Percentiles rank a stretch among this genome's conserved stretches.
phyloP scores from a whole-genome alignment of 75 land plant genomes.

The Selaginella tamariscina region DNA sequence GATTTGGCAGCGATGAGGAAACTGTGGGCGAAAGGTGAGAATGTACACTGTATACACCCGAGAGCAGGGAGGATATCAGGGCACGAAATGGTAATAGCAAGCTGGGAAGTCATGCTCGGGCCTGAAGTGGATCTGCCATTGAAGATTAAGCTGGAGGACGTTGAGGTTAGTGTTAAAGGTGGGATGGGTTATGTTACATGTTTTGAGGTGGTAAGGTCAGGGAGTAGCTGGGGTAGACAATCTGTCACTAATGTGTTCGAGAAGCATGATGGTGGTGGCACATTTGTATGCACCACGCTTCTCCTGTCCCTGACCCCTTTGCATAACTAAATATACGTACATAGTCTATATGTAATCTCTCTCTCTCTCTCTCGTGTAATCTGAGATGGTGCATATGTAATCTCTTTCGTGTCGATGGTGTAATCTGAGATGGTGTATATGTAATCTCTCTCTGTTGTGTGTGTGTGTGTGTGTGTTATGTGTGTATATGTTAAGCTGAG shows the following conservation, averaged over 20 bases:
- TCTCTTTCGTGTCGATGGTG: no score
- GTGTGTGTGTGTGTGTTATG: no score
- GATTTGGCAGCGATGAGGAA: slow-evolving; percentile 51
- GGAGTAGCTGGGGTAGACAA: slow-evolving; percentile 76
- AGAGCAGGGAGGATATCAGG: slow-evolving; percentile 63
- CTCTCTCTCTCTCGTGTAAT: no score
- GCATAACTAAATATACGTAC: no score
- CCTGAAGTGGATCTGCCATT: slow-evolving; percentile 57
- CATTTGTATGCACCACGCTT: slow-evolving; percentile 79
- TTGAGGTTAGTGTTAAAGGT: slow-evolving; percentile 56
- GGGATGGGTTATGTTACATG: slow-evolving; percentile 67
- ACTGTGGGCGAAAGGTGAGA: slow-evolving; percentile 53
- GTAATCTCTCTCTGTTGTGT: no score
- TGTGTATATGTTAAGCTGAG: no score
- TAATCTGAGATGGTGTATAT: no score
- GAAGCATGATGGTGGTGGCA: slow-evolving; percentile 62
- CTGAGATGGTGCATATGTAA: no score
- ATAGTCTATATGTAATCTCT: no score
- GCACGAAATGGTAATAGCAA: slow-evolving; percentile 53
- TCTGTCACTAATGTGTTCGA: slow-evolving; percentile 85
- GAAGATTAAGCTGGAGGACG: slow-evolving; percentile 49
- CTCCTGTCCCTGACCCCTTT: slow-evolving; percentile 35
- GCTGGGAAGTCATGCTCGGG: slow-evolving; percentile 63
- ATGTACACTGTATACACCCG: slow-evolving; percentile 71
- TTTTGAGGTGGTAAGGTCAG: slow-evolving; percentile 62